These are phyloP conservation scores for Grosmannia clavigera DNA, from an alignment of 2,329 filamentous ascomycete genomes.

Conservation along the genomic window DNA sequence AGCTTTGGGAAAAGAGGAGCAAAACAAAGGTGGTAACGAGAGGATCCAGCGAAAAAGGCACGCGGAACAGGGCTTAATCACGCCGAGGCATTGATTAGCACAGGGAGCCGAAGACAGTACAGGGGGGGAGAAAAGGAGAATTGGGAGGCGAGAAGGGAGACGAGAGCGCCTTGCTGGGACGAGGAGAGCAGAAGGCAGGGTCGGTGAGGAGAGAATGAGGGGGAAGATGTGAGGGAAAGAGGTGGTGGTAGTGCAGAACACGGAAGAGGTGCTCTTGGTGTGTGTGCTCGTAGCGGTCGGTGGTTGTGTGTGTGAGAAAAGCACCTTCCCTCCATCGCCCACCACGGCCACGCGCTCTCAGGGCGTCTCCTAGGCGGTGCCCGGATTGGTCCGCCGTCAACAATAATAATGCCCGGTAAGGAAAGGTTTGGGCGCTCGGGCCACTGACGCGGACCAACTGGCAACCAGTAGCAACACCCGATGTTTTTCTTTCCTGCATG, in stretches of 20 bases:
- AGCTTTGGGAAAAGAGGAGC: not conserved
- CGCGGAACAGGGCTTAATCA: conserved; percentile 3
- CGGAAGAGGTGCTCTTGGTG: not conserved
- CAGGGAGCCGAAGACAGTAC: not conserved
- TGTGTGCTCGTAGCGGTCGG: not conserved
- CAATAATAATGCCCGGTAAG: conserved; percentile 14
- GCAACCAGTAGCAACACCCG: conserved; percentile 10
- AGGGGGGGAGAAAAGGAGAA: not conserved
- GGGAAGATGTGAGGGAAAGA: not conserved
- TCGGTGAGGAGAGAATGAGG: not conserved
- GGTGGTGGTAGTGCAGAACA: not conserved
- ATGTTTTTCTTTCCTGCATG: not conserved
- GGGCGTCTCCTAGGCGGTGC: conserved; percentile 9
- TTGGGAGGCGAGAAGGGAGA: not conserved
- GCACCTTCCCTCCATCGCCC: conserved; percentile 1
- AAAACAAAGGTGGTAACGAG: not conserved
- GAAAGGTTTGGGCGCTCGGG: conserved; percentile 13
- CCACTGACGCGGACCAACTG: conserved; percentile 11
- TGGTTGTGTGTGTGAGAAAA: conserved; percentile 2
- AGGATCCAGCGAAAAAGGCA: not conserved
- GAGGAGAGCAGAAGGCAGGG: not conserved
- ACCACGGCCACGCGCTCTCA: not conserved
- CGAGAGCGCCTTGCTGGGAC: not conserved
- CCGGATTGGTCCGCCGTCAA: conserved; percentile 14
- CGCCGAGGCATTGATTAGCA: conserved; percentile 3